Conservation (phyloP, 371 early-diverging fungal species). For the Syncephalastrum contaminatum region DNA sequence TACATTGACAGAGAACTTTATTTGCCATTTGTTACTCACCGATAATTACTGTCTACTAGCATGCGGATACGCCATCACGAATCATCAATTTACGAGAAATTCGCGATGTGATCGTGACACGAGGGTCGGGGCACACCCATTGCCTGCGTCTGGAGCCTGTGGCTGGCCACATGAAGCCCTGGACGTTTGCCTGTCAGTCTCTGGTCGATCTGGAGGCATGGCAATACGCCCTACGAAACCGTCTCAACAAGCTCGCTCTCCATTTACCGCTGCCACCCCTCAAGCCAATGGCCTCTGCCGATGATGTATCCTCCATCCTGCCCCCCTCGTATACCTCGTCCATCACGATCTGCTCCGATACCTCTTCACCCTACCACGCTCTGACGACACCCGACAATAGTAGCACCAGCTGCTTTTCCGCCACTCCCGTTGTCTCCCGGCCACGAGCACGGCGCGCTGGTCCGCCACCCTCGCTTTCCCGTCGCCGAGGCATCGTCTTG, state of each 20-base stretch:
- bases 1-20: conserved; percentile 5
- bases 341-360: too few relatives aligned
- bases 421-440: too few relatives aligned
- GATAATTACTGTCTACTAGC: conserved; percentile 5
- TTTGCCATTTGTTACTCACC: background rate
- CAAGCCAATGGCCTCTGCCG: too few relatives aligned
- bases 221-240: conserved; percentile 2
- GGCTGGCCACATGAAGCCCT: conserved; percentile 11
- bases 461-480: conserved; percentile 5
- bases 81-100: conserved; percentile 25
- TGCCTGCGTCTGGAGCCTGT: conserved; percentile 30
- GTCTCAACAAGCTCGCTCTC: background rate
- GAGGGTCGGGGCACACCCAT: conserved; percentile 13
- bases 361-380: too few relatives aligned
- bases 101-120: conserved; percentile 10
- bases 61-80: conserved; percentile 21
- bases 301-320: background rate
- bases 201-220: conserved; percentile 23
- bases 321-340: background rate
- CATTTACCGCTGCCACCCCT: background rate
- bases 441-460: too few relatives aligned
- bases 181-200: conserved; percentile 31
- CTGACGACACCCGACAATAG: too few relatives aligned
- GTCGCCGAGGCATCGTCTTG: conserved; percentile 8
- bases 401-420: too few relatives aligned